Percentiles rank a stretch among this genome's conserved stretches.
Evolutionary conservation across 176 grass and related monocot genomes (phyloP).

Genomic region (Aegilops longissima): DNA sequence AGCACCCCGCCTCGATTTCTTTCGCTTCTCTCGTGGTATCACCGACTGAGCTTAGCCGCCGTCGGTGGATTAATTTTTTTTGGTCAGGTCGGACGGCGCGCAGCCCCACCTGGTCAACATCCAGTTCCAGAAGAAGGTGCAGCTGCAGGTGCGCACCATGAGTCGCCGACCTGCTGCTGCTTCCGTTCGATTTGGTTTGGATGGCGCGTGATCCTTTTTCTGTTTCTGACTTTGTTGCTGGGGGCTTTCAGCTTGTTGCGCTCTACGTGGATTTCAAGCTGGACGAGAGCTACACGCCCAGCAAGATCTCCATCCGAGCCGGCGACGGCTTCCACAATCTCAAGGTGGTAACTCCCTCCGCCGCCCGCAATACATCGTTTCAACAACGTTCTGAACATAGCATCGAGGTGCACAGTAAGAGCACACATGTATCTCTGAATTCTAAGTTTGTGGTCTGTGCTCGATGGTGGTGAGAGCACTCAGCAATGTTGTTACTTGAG

Average conservation of each 20-base stretch:
- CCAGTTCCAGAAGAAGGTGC: conserved; percentile 94
- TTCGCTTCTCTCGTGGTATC: neutral
- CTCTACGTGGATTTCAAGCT: conserved; percentile 96
- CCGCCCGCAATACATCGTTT: neutral
- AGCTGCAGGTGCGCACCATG: conserved; percentile 57
- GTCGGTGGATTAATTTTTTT: neutral
- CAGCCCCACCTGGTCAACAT: conserved; percentile 98
- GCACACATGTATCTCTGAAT: neutral
- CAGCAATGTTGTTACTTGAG: neutral
- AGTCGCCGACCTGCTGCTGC: neutral
- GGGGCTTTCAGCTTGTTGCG: conserved; percentile 53
- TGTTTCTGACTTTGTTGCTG: conserved; percentile 3
- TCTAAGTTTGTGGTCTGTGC: neutral
- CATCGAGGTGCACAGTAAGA: neutral
- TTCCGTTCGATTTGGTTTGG: neutral
- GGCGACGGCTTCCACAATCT: conserved; percentile 98
- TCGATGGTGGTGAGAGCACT: neutral
- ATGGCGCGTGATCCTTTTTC: neutral
- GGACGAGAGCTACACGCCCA: conserved; percentile 95
- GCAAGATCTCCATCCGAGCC: conserved; percentile 89
- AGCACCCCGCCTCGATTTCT: too few relatives aligned
- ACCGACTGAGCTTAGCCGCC: neutral
- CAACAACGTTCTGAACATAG: neutral
- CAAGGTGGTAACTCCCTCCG: conserved; percentile 50
- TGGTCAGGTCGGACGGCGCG: conserved; percentile 79